Conservation (phyloP, 768 basidiomycete genomes). For the Mycena chlorophos region DNA sequence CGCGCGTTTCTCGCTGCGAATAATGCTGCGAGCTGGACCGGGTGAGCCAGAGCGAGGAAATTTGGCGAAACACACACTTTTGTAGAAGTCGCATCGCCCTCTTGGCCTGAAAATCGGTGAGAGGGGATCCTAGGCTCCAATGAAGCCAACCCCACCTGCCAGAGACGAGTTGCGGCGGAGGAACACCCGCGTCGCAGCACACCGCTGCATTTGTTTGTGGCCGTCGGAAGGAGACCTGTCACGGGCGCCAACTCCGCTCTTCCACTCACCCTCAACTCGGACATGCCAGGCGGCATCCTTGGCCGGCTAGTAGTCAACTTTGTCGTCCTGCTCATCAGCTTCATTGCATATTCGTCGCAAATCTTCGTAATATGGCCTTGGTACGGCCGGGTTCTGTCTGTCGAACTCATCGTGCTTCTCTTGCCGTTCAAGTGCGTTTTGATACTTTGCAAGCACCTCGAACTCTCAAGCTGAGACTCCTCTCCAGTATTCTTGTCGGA, state of each 20-base stretch:
- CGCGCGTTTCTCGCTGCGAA: neutral
- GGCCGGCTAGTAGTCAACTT: constrained; percentile 66
- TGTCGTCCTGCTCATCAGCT: constrained; percentile 73
- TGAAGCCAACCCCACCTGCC: neutral
- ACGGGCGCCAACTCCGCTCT: neutral
- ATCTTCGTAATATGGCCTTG: constrained; percentile 89
- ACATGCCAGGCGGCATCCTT: constrained; percentile 42
- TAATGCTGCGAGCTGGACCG: neutral
- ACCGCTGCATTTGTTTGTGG: neutral
- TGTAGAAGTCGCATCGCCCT: neutral
- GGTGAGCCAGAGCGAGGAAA: neutral
- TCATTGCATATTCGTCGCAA: constrained; percentile 79
- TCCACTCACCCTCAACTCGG: neutral
- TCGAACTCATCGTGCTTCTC: constrained; percentile 75
- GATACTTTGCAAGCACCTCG: constrained; percentile 3
- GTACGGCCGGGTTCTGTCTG: constrained; percentile 75
- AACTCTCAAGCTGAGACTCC: no score
- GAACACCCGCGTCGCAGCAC: neutral
- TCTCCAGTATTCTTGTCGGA: constrained; percentile 67
- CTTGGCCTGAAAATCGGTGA: neutral
- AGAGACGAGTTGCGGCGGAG: neutral
- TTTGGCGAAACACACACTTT: neutral
- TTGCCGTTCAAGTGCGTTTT: constrained; percentile 85
- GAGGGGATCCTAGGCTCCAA: no score
- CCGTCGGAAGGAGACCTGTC: neutral